Evolutionary conservation across 2,329 filamentous ascomycete genomes (phyloP).

Genomic region (Malbranchea zuffiana): DNA sequence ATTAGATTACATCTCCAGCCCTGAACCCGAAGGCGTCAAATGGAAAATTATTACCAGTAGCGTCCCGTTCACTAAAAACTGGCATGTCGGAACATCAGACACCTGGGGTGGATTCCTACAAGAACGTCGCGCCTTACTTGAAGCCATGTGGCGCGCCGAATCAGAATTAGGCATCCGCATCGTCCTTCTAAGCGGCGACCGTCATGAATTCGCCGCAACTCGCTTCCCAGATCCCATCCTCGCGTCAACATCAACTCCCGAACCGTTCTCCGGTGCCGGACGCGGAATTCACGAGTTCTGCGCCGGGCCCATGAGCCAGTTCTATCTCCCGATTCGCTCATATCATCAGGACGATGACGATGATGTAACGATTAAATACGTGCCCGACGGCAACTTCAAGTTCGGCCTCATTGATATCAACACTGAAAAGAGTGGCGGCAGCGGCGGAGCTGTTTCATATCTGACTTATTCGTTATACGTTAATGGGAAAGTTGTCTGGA

Average conservation of each 20-base stretch:
- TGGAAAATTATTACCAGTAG: constrained; percentile 92
- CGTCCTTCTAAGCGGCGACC: constrained; percentile 75
- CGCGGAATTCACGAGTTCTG: constrained; percentile 71
- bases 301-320: constrained; percentile 83
- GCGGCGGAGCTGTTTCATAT: constrained; percentile 40
- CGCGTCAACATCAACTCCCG: constrained; percentile 14
- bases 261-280: constrained; percentile 17
- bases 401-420: constrained; percentile 76
- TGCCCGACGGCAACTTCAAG: constrained; percentile 75
- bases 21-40: constrained; percentile 64
- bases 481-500: constrained; percentile 71
- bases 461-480: constrained; percentile 74
- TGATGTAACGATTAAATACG: constrained; percentile 75
- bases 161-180: constrained; percentile 60
- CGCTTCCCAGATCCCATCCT: constrained; percentile 46
- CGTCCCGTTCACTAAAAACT: constrained; percentile 96
- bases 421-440: constrained; percentile 41
- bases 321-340: constrained; percentile 74
- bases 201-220: constrained; percentile 95
- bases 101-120: constrained; percentile 88
- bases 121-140: constrained; percentile 67
- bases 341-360: constrained; percentile 72
- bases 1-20: constrained; percentile 60
- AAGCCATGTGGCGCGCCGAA: constrained; percentile 88
- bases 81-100: constrained; percentile 75